These are phyloP conservation scores for Lachancea meyersii DNA, from an alignment of 805 yeast species.

Conservation along the genomic window DNA sequence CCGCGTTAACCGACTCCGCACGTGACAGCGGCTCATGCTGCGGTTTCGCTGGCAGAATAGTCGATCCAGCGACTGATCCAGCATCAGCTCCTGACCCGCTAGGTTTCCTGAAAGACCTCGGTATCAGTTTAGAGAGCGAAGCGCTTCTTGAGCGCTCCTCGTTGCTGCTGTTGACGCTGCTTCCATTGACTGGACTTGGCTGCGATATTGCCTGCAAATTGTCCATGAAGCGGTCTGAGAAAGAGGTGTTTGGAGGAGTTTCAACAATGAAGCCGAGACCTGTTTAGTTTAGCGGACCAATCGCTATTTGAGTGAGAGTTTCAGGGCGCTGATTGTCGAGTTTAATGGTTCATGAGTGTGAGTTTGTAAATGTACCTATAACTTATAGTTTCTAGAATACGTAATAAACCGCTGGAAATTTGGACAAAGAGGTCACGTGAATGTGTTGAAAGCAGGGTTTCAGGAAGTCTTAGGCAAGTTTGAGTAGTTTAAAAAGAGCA, in stretches of 20 bases:
- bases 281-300: too few relatives aligned
- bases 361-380: not conserved
- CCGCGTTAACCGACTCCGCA: too few relatives aligned
- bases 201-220: slow-evolving; percentile 7
- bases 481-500: too few relatives aligned
- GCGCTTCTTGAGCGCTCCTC: slow-evolving; percentile 9
- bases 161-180: not conserved
- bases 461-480: too few relatives aligned
- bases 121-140: slow-evolving; percentile 9
- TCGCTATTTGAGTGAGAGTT: too few relatives aligned
- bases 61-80: slow-evolving; percentile 6
- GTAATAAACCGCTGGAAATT: too few relatives aligned
- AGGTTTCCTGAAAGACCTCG: slow-evolving; percentile 9
- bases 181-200: slow-evolving; percentile 2
- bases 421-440: too few relatives aligned
- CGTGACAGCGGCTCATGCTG: not conserved
- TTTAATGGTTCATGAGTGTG: not conserved
- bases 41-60: not conserved
- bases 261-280: too few relatives aligned
- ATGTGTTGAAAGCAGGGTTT: too few relatives aligned
- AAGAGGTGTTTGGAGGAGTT: not conserved
- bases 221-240: slow-evolving; percentile 4
- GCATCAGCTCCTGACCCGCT: slow-evolving; percentile 3
- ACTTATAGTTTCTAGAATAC: too few relatives aligned
- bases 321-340: too few relatives aligned